Percentiles rank a stretch among this genome's conserved stretches.
Evolutionary conservation across 805 yeast genomes (phyloP).

Genomic region (Tetrapisispora taiwanensis): DNA sequence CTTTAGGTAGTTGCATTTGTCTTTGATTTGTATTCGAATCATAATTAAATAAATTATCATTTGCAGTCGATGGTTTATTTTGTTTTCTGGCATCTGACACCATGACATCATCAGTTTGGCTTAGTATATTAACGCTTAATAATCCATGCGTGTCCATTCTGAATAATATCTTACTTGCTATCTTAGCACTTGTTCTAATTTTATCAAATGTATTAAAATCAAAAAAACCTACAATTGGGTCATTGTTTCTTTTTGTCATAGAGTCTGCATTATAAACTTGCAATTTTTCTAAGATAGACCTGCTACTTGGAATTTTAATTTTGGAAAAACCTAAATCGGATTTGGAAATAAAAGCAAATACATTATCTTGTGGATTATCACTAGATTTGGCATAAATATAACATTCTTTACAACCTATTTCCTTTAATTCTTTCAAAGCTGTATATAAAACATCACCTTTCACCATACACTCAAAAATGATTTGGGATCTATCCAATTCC

Average conservation of each 20-base stretch:
- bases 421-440: constrained; percentile 47
- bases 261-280: constrained; percentile 28
- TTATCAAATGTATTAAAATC: constrained; percentile 40
- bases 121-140: constrained; percentile 37
- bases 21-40: background rate
- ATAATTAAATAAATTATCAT: background rate
- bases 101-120: constrained; percentile 27
- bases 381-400: constrained; percentile 35
- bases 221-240: constrained; percentile 37
- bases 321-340: constrained; percentile 70
- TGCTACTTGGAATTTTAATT: constrained; percentile 53
- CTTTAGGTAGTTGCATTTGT: constrained; percentile 23
- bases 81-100: constrained; percentile 12
- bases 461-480: constrained; percentile 43
- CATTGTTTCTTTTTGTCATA: constrained; percentile 15
- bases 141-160: constrained; percentile 45
- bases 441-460: constrained; percentile 44
- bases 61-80: background rate
- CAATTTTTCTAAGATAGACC: constrained; percentile 52
- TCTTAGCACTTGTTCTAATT: constrained; percentile 37
- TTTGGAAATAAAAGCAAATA: constrained; percentile 44
- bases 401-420: constrained; percentile 42
- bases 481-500: constrained; percentile 34
- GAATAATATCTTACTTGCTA: constrained; percentile 45
- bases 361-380: constrained; percentile 20